Evolutionary conservation across 768 basidiomycete genomes (phyloP).

Genomic region (Termitomyces bulborhizus): DNA sequence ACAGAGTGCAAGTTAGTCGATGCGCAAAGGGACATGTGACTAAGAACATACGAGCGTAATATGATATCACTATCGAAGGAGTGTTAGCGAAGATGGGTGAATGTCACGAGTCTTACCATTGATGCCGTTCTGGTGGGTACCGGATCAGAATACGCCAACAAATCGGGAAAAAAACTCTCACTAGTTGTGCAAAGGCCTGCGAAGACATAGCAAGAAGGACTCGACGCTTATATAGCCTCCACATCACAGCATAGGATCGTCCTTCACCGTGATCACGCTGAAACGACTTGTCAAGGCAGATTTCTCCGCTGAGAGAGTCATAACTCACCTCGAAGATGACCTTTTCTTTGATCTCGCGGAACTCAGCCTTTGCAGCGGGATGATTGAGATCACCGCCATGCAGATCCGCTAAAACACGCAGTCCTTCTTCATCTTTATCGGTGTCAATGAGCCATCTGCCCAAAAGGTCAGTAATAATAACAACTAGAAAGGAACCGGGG

Average conservation of each 20-base stretch:
- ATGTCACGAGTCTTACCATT: constrained; percentile 50
- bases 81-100: neutral
- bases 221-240: constrained; percentile 79
- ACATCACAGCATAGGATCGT: constrained; percentile 74
- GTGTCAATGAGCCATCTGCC: constrained; percentile 83
- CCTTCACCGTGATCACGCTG: constrained; percentile 76
- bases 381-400: constrained; percentile 77
- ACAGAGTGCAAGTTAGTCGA: neutral
- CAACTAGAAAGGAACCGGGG: neutral
- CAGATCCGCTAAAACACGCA: constrained; percentile 81
- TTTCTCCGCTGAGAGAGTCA: neutral
- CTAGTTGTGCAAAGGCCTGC: constrained; percentile 36
- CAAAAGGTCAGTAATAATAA: neutral
- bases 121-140: constrained; percentile 73
- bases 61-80: constrained; percentile 68
- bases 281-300: neutral
- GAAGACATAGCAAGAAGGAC: constrained; percentile 95
- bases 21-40: neutral
- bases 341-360: constrained; percentile 81
- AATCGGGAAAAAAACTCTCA: constrained; percentile 1
- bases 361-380: constrained; percentile 68
- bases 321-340: constrained; percentile 58
- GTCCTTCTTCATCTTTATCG: constrained; percentile 76
- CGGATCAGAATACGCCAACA: neutral
- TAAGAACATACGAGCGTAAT: constrained; percentile 75